These are phyloP conservation scores for Aspergillus bridgeri DNA, from an alignment of 495 filamentous ascomycete species.

Conservation along the genomic window DNA sequence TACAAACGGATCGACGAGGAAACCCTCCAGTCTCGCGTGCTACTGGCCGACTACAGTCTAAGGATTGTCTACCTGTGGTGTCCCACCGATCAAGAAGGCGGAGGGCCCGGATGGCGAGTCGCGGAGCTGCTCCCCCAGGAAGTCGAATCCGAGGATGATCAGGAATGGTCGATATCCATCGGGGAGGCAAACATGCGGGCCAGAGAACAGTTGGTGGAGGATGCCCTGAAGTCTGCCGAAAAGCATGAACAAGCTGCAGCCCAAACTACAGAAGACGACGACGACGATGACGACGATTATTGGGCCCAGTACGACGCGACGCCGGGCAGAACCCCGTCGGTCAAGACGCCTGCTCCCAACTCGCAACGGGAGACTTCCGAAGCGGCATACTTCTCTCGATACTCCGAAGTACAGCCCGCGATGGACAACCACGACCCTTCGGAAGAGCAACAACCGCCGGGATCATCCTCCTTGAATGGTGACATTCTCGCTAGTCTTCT, in stretches of 20 bases:
- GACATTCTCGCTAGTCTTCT: conserved; percentile 40
- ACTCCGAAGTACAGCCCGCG: conserved; percentile 82
- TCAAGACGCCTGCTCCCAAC: conserved; percentile 58
- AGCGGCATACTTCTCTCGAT: conserved; percentile 74
- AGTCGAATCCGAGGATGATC: conserved; percentile 31
- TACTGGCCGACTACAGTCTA: conserved; percentile 52
- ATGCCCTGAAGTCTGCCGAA: conserved; percentile 32
- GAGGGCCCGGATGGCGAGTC: conserved; percentile 75
- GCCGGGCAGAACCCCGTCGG: conserved; percentile 69
- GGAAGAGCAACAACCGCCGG: conserved; percentile 50
- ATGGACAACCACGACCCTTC: conserved; percentile 85
- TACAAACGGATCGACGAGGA: conserved; percentile 81
- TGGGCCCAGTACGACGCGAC: conserved; percentile 94
- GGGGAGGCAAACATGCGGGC: conserved; percentile 48
- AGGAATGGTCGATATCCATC: conserved; percentile 50
- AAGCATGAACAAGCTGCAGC: conserved; percentile 21
- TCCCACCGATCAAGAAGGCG: conserved; percentile 61
- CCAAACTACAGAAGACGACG: conserved; percentile 38
- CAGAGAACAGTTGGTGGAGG: conserved; percentile 35
- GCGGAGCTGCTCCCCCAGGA: conserved; percentile 70
- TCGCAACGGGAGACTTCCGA: conserved; percentile 31
- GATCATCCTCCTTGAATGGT: conserved; percentile 54
- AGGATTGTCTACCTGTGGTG: conserved; percentile 65
- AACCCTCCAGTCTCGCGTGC: conserved; percentile 70
- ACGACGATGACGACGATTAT: conserved; percentile 86